Conservation (phyloP, 495 filamentous ascomycete species). For the Articulospora tetracladia region DNA sequence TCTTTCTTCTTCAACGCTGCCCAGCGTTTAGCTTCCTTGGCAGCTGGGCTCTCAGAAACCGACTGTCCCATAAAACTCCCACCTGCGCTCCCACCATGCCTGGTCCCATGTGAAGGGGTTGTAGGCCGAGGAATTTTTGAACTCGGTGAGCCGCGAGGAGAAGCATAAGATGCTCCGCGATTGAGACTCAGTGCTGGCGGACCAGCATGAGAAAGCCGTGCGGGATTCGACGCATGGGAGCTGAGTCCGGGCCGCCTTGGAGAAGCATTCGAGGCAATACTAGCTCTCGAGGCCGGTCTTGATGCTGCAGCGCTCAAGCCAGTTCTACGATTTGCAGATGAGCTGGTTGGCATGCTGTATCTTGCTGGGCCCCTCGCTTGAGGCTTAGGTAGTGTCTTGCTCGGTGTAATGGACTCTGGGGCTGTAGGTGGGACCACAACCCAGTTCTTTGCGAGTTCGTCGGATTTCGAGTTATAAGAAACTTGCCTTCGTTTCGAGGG, state of each 20-base stretch:
- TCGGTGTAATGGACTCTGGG: slow-evolving; percentile 4
- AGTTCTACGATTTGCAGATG: slow-evolving; percentile 11
- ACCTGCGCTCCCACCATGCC: slow-evolving; percentile 5
- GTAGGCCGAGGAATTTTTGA: slow-evolving; percentile 21
- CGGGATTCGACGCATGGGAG: slow-evolving; percentile 24
- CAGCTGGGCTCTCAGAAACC: slow-evolving; percentile 30
- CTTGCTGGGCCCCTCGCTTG: slow-evolving; percentile 8
- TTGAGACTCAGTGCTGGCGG: slow-evolving; percentile 34
- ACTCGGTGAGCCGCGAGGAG: slow-evolving; percentile 32
- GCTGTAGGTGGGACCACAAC: slow-evolving; percentile 57
- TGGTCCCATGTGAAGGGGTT: not conserved
- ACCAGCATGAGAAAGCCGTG: slow-evolving; percentile 44
- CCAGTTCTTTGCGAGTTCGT: slow-evolving; percentile 63
- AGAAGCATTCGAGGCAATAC: slow-evolving; percentile 28
- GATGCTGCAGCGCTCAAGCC: not conserved
- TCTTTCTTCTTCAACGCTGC: slow-evolving; percentile 62
- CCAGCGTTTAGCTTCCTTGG: slow-evolving; percentile 61
- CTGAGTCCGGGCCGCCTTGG: slow-evolving; percentile 5
- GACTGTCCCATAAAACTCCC: not conserved
- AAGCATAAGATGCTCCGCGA: slow-evolving; percentile 51
- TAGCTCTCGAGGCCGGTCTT: slow-evolving; percentile 22
- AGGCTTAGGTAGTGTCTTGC: slow-evolving; percentile 5
- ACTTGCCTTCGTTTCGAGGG: slow-evolving; percentile 50
- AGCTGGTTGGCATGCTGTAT: slow-evolving; percentile 19
- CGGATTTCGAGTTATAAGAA: slow-evolving; percentile 39